These are phyloP conservation scores for Pythium insidiosum DNA, from an alignment of 352 stramenopile genomes.

Conservation along the genomic window DNA sequence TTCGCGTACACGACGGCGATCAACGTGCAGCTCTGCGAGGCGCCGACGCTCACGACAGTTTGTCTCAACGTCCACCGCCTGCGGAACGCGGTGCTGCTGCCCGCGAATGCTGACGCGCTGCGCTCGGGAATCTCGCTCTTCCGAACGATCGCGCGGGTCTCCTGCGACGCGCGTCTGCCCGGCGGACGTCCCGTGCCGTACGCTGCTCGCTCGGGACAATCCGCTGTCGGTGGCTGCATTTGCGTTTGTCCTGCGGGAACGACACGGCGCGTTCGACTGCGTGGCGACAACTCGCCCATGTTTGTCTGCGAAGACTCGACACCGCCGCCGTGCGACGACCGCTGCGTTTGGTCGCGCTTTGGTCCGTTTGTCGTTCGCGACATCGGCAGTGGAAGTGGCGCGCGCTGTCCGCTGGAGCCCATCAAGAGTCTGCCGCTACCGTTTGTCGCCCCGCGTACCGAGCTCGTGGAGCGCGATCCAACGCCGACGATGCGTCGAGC, in stretches of 20 bases:
- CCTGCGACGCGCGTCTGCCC: slow-evolving; percentile 19
- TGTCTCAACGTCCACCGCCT: neutral
- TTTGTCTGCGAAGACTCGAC: too few relatives aligned
- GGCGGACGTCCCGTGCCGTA: slow-evolving; percentile 27
- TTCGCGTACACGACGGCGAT: neutral
- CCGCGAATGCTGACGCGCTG: too few relatives aligned
- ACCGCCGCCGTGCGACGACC: neutral
- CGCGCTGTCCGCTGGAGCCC: neutral
- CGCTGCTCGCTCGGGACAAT: too few relatives aligned
- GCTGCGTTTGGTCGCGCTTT: slow-evolving; percentile 12
- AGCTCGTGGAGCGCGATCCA: neutral
- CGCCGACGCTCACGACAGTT: neutral
- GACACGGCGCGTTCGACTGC: too few relatives aligned
- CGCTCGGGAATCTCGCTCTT: neutral
- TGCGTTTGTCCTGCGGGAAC: slow-evolving; percentile 3
- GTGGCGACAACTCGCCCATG: too few relatives aligned
- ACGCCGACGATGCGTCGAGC: neutral
- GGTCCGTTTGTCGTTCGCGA: slow-evolving; percentile 29
- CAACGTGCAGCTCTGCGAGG: neutral
- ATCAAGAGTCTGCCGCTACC: neutral
- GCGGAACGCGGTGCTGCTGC: neutral
- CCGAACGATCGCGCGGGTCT: slow-evolving; percentile 1
- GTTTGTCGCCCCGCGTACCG: neutral
- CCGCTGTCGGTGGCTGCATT: slow-evolving; percentile 19
- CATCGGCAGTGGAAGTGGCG: slow-evolving; percentile 7